These are phyloP conservation scores for Ceratobasidium sp. DNA, from an alignment of 1,284 basidiomycete species.

Conservation along the genomic window DNA sequence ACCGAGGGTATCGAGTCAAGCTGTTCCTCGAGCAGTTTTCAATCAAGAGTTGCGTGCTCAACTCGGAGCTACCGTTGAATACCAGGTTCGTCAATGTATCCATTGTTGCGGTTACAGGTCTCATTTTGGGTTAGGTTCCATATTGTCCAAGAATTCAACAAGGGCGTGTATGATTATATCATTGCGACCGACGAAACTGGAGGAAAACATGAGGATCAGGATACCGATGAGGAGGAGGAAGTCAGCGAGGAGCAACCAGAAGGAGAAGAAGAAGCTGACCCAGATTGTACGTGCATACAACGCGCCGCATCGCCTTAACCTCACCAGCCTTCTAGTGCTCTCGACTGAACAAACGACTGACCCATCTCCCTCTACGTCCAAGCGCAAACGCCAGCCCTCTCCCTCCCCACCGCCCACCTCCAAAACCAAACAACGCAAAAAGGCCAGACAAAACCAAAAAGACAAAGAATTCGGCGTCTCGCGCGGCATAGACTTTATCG, in stretches of 20 bases:
- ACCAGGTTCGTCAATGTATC: conserved; percentile 66
- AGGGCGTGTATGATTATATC: conserved; percentile 98
- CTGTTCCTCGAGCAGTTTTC: conserved; percentile 98
- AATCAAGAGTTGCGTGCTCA: conserved; percentile 95
- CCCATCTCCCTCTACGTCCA: conserved; percentile 26
- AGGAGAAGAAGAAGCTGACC: conserved; percentile 56
- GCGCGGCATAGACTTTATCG: conserved; percentile 96
- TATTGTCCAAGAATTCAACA: conserved; percentile 98
- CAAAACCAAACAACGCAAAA: conserved; percentile 50
- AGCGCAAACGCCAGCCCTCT: conserved; percentile 50
- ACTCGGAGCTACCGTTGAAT: conserved; percentile 95
- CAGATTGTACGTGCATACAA: conserved; percentile 49
- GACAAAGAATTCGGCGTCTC: conserved; percentile 94
- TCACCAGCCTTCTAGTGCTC: conserved; percentile 4
- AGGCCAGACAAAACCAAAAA: conserved; percentile 50
- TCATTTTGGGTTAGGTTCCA: conserved; percentile 75
- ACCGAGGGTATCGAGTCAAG: conserved; percentile 93
- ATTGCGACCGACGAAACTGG: conserved; percentile 95
- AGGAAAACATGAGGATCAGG: conserved; percentile 63
- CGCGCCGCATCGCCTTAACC: background rate
- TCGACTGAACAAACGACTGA: conserved; percentile 9
- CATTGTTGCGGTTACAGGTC: conserved; percentile 34
- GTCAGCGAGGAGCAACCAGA: conserved; percentile 55
- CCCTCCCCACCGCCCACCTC: conserved; percentile 48
- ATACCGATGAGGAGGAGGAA: conserved; percentile 61